phyloP scores from a whole-genome alignment of 192 early-diverging fungal species.

The Spinellus fusiger region DNA sequence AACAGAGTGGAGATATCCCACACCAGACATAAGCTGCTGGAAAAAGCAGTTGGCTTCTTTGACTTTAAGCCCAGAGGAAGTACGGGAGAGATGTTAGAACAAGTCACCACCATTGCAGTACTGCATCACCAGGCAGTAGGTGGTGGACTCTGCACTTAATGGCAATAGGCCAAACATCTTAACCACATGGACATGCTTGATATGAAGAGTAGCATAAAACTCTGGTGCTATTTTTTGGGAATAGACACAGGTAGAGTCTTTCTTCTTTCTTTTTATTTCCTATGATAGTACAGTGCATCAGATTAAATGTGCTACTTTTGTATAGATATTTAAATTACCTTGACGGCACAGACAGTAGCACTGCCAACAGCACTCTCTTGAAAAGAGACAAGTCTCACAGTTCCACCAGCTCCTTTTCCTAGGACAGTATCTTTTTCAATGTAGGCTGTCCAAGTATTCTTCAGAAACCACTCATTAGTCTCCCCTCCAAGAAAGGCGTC shows the following conservation, averaged over 20 bases:
- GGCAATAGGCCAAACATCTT: conserved; percentile 67
- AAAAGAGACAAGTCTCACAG: conserved; percentile 30
- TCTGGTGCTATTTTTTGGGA: conserved; percentile 51
- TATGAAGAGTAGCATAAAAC: conserved; percentile 70
- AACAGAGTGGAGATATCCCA: conserved; percentile 84
- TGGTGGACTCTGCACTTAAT: conserved; percentile 50
- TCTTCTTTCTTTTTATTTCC: conserved; percentile 74
- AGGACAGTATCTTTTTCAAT: neutral
- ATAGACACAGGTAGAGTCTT: conserved; percentile 39
- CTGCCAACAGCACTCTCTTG: conserved; percentile 22
- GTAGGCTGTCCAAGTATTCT: too few species aligned
- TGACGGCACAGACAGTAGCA: conserved; percentile 32
- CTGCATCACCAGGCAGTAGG: conserved; percentile 70
- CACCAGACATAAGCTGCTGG: conserved; percentile 84
- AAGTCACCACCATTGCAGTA: conserved; percentile 79
- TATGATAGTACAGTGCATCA: conserved; percentile 35
- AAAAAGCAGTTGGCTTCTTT: conserved; percentile 72
- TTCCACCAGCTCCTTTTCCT: conserved; percentile 9
- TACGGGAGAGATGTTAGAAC: conserved; percentile 61
- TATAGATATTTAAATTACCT: conserved; percentile 15
- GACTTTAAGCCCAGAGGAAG: conserved; percentile 37
- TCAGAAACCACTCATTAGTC: too few species aligned
- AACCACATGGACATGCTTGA: conserved; percentile 72
- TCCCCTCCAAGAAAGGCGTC: too few species aligned
- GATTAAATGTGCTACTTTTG: neutral